A percentile compares a stretch with the other conserved stretches of the same genome.
These are phyloP conservation scores for Tricholoma saponaceum DNA, from an alignment of 768 basidiomycete species.

Conservation along the genomic window DNA sequence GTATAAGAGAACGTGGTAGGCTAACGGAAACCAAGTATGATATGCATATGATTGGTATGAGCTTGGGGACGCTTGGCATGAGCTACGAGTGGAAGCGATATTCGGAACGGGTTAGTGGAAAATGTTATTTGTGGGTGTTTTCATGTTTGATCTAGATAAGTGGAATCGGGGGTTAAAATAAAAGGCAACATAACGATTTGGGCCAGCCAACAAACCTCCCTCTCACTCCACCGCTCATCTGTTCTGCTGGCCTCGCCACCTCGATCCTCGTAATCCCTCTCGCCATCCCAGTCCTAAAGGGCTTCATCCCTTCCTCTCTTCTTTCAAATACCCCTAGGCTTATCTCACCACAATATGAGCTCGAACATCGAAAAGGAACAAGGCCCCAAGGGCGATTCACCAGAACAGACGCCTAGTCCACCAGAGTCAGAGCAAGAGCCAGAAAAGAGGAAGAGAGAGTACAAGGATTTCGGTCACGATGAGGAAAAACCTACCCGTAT, in stretches of 20 bases:
- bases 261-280: conserved; percentile 6
- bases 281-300: conserved; percentile 22
- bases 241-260: conserved; percentile 2
- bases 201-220: conserved; percentile 18
- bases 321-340: conserved; percentile 19
- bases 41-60: too few relatives aligned
- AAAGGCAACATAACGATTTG: conserved; percentile 19
- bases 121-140: conserved; percentile 20
- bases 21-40: too few relatives aligned
- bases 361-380: conserved; percentile 63
- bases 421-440: conserved; percentile 47
- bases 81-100: too few relatives aligned
- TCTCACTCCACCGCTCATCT: conserved; percentile 15
- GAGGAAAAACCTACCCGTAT: conserved; percentile 62
- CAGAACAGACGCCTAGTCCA: conserved; percentile 20
- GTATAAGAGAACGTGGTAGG: too few relatives aligned
- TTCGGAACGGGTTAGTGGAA: too few relatives aligned
- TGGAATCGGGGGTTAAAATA: conserved; percentile 18
- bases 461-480: conserved; percentile 83
- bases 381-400: conserved; percentile 49
- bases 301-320: conserved; percentile 19
- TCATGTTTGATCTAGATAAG: conserved; percentile 16
- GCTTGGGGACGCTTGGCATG: too few relatives aligned
- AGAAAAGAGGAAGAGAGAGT: conserved; percentile 72
- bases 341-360: conserved; percentile 27